A percentile compares a stretch with the other conserved stretches of the same genome.
phyloP scores from a whole-genome alignment of 208 protist species.

The Sergeia podlipaevii region DNA sequence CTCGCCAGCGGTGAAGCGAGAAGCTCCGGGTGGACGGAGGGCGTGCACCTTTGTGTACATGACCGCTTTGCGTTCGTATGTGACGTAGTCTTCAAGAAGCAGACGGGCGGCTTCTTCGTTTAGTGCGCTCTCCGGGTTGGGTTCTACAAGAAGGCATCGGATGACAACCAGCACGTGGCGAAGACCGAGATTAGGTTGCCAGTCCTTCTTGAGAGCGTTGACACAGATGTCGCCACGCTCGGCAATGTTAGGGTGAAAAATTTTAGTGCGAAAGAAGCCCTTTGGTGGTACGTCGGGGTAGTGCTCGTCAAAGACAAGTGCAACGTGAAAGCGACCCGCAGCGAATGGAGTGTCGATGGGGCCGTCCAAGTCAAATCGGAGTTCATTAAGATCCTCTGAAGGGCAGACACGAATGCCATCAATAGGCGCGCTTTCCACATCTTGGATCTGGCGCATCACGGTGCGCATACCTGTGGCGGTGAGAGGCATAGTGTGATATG shows the following conservation, averaged over 20 bases:
- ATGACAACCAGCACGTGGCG: slow-evolving; percentile 95
- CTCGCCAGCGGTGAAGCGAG: slow-evolving; percentile 24
- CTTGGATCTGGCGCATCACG: slow-evolving; percentile 83
- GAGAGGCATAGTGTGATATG: slow-evolving; percentile 53
- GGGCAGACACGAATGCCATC: slow-evolving; percentile 89
- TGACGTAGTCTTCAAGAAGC: slow-evolving; percentile 95
- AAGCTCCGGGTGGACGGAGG: slow-evolving; percentile 23
- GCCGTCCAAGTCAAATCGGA: slow-evolving; percentile 92
- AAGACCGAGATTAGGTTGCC: slow-evolving; percentile 92
- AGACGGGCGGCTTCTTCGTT: slow-evolving; percentile 98
- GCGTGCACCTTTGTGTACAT: slow-evolving; percentile 85
- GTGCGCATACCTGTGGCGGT: slow-evolving; percentile 70
- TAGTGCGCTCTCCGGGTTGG: slow-evolving; percentile 98
- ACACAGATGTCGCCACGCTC: slow-evolving; percentile 98
- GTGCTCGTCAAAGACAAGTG: slow-evolving; percentile 89
- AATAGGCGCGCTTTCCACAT: slow-evolving; percentile 62
- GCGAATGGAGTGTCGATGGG: slow-evolving; percentile 96
- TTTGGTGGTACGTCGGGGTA: slow-evolving; percentile 97
- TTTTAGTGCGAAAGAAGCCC: slow-evolving; percentile 97
- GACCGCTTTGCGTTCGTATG: slow-evolving; percentile 70
- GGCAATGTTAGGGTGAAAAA: slow-evolving; percentile 99
- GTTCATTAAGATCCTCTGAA: slow-evolving; percentile 90
- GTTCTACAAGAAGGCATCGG: slow-evolving; percentile 97
- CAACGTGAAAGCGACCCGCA: slow-evolving; percentile 92
- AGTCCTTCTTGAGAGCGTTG: slow-evolving; percentile 98